Conservation (phyloP, 495 filamentous ascomycete genomes). For the Annulohypoxylon stygium region DNA sequence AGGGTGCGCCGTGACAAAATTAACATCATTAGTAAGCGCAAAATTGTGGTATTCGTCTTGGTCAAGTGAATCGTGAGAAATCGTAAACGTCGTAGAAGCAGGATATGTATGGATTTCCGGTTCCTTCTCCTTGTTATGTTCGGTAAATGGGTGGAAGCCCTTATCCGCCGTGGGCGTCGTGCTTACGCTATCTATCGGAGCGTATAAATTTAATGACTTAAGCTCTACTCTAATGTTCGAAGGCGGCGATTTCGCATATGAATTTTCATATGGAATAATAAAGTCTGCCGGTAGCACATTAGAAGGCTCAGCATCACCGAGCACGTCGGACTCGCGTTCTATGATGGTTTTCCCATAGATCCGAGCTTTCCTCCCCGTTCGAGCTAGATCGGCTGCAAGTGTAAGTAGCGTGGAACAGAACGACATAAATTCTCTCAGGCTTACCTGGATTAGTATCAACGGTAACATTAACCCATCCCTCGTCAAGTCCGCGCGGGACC, state of each 20-base stretch:
- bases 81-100: slow-evolving; percentile 66
- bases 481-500: slow-evolving; percentile 61
- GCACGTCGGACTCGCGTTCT: slow-evolving; percentile 65
- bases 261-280: slow-evolving; percentile 65
- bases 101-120: slow-evolving; percentile 61
- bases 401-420: slow-evolving; percentile 19
- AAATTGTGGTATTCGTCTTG: slow-evolving; percentile 60
- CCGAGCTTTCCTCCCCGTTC: slow-evolving; percentile 60
- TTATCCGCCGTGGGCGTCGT: slow-evolving; percentile 54
- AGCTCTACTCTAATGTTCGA: slow-evolving; percentile 58
- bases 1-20: slow-evolving; percentile 74
- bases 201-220: slow-evolving; percentile 57
- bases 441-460: slow-evolving; percentile 65
- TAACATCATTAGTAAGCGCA: slow-evolving; percentile 70
- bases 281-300: slow-evolving; percentile 70
- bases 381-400: slow-evolving; percentile 55
- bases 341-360: slow-evolving; percentile 62
- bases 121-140: slow-evolving; percentile 50
- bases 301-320: slow-evolving; percentile 63
- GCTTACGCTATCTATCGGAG: slow-evolving; percentile 52
- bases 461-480: slow-evolving; percentile 76
- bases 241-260: slow-evolving; percentile 58
- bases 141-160: slow-evolving; percentile 51
- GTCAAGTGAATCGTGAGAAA: slow-evolving; percentile 55
- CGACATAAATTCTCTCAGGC: slow-evolving; percentile 20